Conservation (phyloP, 257 asterid genomes). For the Cordia subcordata region DNA sequence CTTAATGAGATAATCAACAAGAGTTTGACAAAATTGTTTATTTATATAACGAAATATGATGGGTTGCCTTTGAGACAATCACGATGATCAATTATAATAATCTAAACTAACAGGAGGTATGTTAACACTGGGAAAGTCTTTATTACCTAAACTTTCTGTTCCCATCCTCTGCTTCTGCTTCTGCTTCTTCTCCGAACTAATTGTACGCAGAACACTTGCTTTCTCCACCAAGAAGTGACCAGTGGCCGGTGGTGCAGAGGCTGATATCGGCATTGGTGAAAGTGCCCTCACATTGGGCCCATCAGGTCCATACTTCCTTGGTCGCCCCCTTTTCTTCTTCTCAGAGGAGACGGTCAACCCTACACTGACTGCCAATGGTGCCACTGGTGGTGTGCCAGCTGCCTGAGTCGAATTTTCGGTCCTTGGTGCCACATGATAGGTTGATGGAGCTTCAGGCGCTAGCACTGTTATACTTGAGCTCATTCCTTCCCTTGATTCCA, state of each 20-base stretch:
- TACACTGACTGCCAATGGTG: conserved; percentile 18
- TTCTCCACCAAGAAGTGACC: conserved; percentile 41
- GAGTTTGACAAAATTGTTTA: too few relatives aligned
- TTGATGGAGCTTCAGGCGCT: conserved; percentile 56
- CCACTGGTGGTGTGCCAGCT: conserved; percentile 17
- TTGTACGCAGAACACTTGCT: conserved; percentile 25
- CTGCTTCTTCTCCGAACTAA: conserved; percentile 53
- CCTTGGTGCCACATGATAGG: conserved; percentile 52
- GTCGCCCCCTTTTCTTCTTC: conserved; percentile 94
- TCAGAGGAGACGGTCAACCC: conserved; percentile 30
- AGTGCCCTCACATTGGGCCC: conserved; percentile 35
- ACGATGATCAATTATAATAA: too few relatives aligned
- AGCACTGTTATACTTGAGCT: conserved; percentile 48
- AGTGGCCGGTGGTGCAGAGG: conserved; percentile 45
- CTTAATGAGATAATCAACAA: too few relatives aligned
- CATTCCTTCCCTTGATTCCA: conserved; percentile 67
- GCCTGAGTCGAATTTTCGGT: conserved; percentile 35
- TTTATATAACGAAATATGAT: too few relatives aligned
- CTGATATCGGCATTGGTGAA: conserved; percentile 44
- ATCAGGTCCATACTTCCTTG: conserved; percentile 76
- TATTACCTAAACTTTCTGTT: conserved; percentile 63
- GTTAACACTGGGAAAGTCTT: background rate
- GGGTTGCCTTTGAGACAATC: too few relatives aligned
- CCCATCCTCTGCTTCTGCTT: conserved; percentile 53
- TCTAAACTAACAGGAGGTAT: background rate